Evolutionary conservation across 495 filamentous ascomycete species (phyloP).

Genomic region (Penicillium antarcticum): DNA sequence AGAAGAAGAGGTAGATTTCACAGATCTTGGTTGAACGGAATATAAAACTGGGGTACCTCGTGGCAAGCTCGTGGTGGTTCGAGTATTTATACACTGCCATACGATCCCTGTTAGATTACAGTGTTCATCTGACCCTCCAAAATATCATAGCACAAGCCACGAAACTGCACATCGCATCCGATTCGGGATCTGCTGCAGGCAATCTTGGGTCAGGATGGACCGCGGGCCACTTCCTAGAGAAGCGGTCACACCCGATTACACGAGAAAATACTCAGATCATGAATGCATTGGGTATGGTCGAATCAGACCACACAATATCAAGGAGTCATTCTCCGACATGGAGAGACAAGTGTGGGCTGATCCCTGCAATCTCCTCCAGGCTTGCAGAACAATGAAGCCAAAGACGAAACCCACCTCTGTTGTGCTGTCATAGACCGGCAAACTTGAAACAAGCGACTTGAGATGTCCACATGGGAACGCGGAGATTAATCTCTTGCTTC

Average conservation of each 20-base stretch:
- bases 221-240: conserved; percentile 6
- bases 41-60: conserved; percentile 15
- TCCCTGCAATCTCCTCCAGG: conserved; percentile 22
- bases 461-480: conserved; percentile 6
- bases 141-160: not conserved
- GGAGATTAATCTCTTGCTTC: not conserved
- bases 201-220: not conserved
- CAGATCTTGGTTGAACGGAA: not conserved
- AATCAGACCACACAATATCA: conserved; percentile 15
- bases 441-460: conserved; percentile 8
- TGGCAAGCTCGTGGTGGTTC: conserved; percentile 13
- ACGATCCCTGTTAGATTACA: not conserved
- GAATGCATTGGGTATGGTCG: not conserved
- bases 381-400: too few species aligned
- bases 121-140: not conserved
- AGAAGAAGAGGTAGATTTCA: not conserved
- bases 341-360: conserved; percentile 21
- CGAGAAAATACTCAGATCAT: not conserved
- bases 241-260: conserved; percentile 7
- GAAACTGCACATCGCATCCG: conserved; percentile 1
- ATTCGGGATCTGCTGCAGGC: conserved; percentile 1
- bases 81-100: conserved; percentile 13
- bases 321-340: not conserved
- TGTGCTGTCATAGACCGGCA: not conserved
- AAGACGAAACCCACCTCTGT: not conserved